A percentile compares a stretch with the other conserved stretches of the same genome.
These are phyloP conservation scores for Musa beccarii DNA, from an alignment of 176 grass and related monocot species.

Conservation along the genomic window DNA sequence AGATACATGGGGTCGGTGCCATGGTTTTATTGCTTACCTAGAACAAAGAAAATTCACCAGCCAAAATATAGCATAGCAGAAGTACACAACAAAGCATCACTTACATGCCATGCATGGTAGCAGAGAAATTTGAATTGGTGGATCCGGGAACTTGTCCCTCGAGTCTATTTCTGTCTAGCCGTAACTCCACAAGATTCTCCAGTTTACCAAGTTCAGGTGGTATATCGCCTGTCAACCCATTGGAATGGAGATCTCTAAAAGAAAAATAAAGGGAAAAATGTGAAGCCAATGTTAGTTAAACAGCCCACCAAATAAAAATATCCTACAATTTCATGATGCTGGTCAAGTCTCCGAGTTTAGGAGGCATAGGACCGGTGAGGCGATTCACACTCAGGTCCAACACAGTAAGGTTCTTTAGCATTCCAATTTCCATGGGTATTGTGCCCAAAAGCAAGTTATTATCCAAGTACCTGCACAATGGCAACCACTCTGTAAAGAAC, in stretches of 20 bases:
- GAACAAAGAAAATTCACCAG: neutral
- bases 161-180: slow-evolving; percentile 82
- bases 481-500: neutral
- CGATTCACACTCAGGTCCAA: slow-evolving; percentile 77
- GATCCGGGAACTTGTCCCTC: slow-evolving; percentile 64
- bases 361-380: slow-evolving; percentile 71
- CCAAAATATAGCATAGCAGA: neutral
- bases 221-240: slow-evolving; percentile 73
- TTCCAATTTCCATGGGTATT: slow-evolving; percentile 61
- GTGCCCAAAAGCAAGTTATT: slow-evolving; percentile 74
- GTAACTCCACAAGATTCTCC: slow-evolving; percentile 65
- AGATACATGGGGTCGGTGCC: no score
- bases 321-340: slow-evolving; percentile 68
- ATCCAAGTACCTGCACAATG: slow-evolving; percentile 54
- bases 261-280: slow-evolving; percentile 6
- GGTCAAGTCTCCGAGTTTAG: slow-evolving; percentile 44
- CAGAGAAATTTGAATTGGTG: slow-evolving; percentile 36
- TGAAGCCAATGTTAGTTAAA: neutral
- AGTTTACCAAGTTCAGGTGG: slow-evolving; percentile 61
- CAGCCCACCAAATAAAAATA: neutral
- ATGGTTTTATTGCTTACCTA: neutral
- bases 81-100: slow-evolving; percentile 16
- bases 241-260: slow-evolving; percentile 70
- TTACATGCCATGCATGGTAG: slow-evolving; percentile 40
- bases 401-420: slow-evolving; percentile 54